phyloP scores from a whole-genome alignment of 2,329 filamentous ascomycete species.

The Fusarium paranaense region DNA sequence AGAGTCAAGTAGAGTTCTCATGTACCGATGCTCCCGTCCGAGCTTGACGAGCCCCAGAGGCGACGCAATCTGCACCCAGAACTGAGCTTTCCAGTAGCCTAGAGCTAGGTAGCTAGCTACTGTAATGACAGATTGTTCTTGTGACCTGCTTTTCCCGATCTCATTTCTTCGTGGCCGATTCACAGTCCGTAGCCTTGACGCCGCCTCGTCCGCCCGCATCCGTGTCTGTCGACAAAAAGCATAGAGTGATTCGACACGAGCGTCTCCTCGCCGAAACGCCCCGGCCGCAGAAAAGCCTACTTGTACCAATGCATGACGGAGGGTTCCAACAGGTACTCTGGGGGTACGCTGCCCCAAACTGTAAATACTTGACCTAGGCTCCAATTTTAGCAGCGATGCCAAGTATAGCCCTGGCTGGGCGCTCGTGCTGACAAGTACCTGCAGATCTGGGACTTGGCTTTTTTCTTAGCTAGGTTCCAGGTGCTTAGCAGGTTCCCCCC shows the following conservation, averaged over 20 bases:
- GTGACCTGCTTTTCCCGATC: neutral
- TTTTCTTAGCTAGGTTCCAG: slow-evolving; percentile 35
- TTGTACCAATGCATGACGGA: slow-evolving; percentile 18
- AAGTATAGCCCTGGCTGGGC: slow-evolving; percentile 3
- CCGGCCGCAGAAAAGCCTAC: neutral
- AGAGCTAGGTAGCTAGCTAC: neutral
- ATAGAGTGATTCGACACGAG: slow-evolving; percentile 31
- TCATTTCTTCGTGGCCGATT: neutral
- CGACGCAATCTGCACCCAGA: neutral
- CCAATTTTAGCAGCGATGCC: neutral
- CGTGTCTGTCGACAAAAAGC: slow-evolving; percentile 27
- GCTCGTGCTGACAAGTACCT: slow-evolving; percentile 30
- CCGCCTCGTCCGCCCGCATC: slow-evolving; percentile 18
- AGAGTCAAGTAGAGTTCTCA: neutral
- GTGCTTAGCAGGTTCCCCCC: neutral
- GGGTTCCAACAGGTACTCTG: neutral
- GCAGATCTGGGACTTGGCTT: slow-evolving; percentile 45
- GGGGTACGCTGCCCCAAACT: neutral
- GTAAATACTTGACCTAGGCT: slow-evolving; percentile 2
- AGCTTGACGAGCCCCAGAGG: slow-evolving; percentile 1
- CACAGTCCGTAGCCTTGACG: slow-evolving; percentile 13
- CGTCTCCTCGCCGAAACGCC: slow-evolving; percentile 38
- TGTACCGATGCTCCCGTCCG: neutral
- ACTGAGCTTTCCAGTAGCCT: neutral
- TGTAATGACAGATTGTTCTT: neutral